Base-by-base conservation (phyloP, 179 eudicot species). In the Silene noctiflora region DNA sequence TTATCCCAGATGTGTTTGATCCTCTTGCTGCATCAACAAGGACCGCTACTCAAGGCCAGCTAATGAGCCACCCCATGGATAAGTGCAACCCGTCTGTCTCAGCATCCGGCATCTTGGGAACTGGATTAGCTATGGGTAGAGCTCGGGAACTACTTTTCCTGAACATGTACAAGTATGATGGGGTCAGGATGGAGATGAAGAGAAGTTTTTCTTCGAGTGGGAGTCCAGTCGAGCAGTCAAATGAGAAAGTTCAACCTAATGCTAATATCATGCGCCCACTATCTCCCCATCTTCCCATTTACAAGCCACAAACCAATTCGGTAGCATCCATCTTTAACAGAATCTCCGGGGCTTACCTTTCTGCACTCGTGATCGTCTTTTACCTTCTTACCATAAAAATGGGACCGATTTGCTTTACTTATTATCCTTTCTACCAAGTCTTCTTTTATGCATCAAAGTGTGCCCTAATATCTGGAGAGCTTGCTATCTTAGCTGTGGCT, bases 221-320 rank as follows among this genome's bases (percentile, higher is more conserved):
- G 10, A 44, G 19, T 11, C 4, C 33, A 51, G 35, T 29, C n/a
- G 61, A 2, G 9, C 39, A 6, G 20, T 71, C 62, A 51, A 17
- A 53, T 20, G 67, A n/a, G 64, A 35, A 61, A 58, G 13, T 3
- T 2, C 74, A 77, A 17, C 59, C 75, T 22, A 60, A 71, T 53
- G 74, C 74, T 2, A 71, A 77, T 42, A 60, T 77, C 74, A 72
- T 48, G 21, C 79, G 79, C 31, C 79, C 79, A 21, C 65, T 77
- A 25, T 77, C 79, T 14, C 79, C 79, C 2, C 74, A 77, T 77
- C 79, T 77, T 61, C 79, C 79, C 27, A n/a, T 77, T 24, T 77
- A 77, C 20, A 69, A 77, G 61, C 79, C 79, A 69, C 79, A 77
- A 11, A 21, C 53, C 68, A 77, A 77, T 60, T 77, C 79, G 16